Evolutionary conservation across 1,139 yeast genomes (phyloP), one percentile per base, ranked within the genome.

Genomic region (Zygoascus hellenicus): DNA sequence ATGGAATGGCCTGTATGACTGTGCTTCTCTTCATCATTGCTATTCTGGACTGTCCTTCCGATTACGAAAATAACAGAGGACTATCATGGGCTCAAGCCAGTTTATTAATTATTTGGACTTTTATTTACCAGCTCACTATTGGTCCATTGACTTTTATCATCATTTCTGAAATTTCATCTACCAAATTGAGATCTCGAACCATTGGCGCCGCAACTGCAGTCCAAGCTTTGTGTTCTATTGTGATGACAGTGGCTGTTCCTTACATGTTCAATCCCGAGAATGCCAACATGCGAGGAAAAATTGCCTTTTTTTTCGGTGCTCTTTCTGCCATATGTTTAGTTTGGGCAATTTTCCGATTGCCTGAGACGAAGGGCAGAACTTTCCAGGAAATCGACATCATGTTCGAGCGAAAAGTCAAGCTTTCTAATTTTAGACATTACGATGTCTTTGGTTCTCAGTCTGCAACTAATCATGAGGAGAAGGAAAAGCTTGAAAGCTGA

Each of bases 81-180:
- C 39, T 35, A 26, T 42, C 46, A n/a, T 58, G 61, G 61, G 58
- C 57, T 5, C 60, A 57, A 43, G 60, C 57, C 1, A 50, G 56
- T 37, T 43, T 62, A 42, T 45, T 58, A 9, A 42, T 53, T 19
- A 44, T 60, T 2, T 56, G 70, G 47, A 69, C 57, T 0, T 51
- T 55, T 40, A 46, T 77, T 26, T 81, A 78, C 57, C 80, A 78
- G 52, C 58, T 71, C 47, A 67, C 81, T 2, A 70, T 78, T 43
- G 86, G 86, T 10, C 85, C 86, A 3, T 66, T 78, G 47, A 70
- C 77, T 48, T 81, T 76, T 63, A 72, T 78, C 57, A 64, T 79
- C 49, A 79, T 78, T 45, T 73, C 80, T 1, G 86, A 81, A 58
- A 61, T 78, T 30, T 80, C 83, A 1, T 71, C 83, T 1, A 65